phyloP scores from a whole-genome alignment of 345 rosid species.

The Cochlearia excelsa region DNA sequence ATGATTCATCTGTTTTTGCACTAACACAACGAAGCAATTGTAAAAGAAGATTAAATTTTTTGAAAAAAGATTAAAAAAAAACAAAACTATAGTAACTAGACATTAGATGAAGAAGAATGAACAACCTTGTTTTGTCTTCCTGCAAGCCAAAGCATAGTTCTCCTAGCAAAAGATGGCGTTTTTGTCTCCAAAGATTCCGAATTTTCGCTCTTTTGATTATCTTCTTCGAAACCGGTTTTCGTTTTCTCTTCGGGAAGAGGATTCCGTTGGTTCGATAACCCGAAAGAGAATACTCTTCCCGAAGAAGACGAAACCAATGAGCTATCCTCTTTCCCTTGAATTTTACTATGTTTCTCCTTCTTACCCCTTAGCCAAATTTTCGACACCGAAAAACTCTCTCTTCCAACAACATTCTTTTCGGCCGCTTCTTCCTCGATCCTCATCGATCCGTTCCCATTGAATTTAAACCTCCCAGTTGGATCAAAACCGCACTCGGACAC shows the following conservation, averaged over 20 bases:
- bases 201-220: constrained; percentile 29
- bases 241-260: constrained; percentile 33
- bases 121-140: constrained; percentile 94
- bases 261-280: constrained; percentile 23
- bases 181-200: constrained; percentile 36
- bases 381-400: constrained; percentile 82
- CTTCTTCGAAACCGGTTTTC: constrained; percentile 36
- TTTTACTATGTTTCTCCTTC: constrained; percentile 47
- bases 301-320: constrained; percentile 39
- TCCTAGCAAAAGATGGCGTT: constrained; percentile 94
- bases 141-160: constrained; percentile 83
- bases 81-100: constrained; percentile 25
- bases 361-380: constrained; percentile 83
- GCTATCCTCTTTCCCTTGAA: constrained; percentile 30
- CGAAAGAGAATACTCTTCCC: constrained; percentile 62
- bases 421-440: constrained; percentile 28
- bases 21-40: constrained; percentile 25
- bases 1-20: constrained; percentile 29
- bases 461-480: constrained; percentile 58
- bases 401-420: constrained; percentile 32
- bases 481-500: constrained; percentile 43
- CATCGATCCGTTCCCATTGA: constrained; percentile 31
- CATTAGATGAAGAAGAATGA: constrained; percentile 64
- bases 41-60: constrained; percentile 10
- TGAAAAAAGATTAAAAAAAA: background rate